Evolutionary conservation across 2,329 filamentous ascomycete genomes (phyloP).

Genomic region (Sarocladium kiliense): DNA sequence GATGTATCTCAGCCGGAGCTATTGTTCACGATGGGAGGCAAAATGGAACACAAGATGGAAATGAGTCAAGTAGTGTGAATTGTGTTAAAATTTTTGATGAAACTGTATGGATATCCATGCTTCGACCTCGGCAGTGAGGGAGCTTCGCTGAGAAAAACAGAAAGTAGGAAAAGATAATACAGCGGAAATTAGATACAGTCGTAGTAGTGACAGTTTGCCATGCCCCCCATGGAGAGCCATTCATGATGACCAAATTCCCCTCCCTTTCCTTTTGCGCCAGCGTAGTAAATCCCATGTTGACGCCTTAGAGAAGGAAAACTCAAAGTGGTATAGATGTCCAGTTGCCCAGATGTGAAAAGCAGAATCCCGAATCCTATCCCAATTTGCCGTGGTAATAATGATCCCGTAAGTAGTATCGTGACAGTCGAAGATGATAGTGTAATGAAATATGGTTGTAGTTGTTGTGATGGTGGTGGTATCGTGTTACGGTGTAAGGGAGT

Average conservation of each 20-base stretch:
- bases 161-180: neutral
- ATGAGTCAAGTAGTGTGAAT: neutral
- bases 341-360: neutral
- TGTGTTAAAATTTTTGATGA: neutral
- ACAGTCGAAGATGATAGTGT: neutral
- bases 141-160: neutral
- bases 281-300: neutral
- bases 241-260: neutral
- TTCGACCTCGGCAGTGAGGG: slow-evolving; percentile 6
- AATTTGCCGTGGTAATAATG: neutral
- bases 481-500: neutral
- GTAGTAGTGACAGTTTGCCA: neutral
- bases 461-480: neutral
- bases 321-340: slow-evolving; percentile 1
- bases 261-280: neutral
- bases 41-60: neutral
- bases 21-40: neutral
- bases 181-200: slow-evolving; percentile 6
- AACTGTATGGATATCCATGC: slow-evolving; percentile 4
- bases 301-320: neutral
- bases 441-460: neutral
- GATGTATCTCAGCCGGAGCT: neutral
- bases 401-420: slow-evolving; percentile 1
- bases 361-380: neutral
- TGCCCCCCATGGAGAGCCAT: neutral